These are phyloP conservation scores for Drechslerella dactyloides DNA, from an alignment of 2,329 filamentous ascomycete genomes.

Conservation along the genomic window DNA sequence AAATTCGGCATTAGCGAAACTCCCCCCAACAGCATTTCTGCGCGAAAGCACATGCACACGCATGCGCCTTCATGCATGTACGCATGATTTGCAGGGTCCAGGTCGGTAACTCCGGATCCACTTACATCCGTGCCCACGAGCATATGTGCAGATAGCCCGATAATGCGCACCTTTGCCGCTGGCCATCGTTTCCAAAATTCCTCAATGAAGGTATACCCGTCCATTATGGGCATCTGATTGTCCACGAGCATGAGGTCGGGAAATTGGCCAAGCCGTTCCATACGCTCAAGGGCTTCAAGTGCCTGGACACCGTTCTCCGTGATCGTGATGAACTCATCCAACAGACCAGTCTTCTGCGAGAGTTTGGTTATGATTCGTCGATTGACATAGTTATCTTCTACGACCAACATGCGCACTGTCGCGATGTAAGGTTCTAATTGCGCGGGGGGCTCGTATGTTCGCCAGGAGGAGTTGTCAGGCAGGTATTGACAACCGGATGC, in stretches of 20 bases:
- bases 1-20: neutral
- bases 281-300: slow-evolving; percentile 14
- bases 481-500: neutral
- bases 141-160: slow-evolving; percentile 10
- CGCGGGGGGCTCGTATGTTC: neutral
- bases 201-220: slow-evolving; percentile 26
- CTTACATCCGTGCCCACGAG: slow-evolving; percentile 13
- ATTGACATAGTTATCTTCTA: slow-evolving; percentile 38
- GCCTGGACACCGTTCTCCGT: slow-evolving; percentile 16
- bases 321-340: slow-evolving; percentile 17
- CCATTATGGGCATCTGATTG: slow-evolving; percentile 22
- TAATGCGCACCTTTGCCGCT: slow-evolving; percentile 4
- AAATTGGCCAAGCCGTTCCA: slow-evolving; percentile 15
- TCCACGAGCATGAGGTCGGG: slow-evolving; percentile 33
- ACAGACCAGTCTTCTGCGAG: neutral
- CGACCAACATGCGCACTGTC: slow-evolving; percentile 11
- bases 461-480: neutral
- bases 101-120: neutral
- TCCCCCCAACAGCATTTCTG: neutral
- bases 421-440: slow-evolving; percentile 14
- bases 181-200: slow-evolving; percentile 32
- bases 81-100: neutral
- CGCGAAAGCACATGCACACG: no score
- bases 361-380: slow-evolving; percentile 12
- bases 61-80: no score